Evolutionary conservation across 345 rosid species (phyloP), one percentile per base, ranked within the genome.

Genomic region (Hibiscus trionum): DNA sequence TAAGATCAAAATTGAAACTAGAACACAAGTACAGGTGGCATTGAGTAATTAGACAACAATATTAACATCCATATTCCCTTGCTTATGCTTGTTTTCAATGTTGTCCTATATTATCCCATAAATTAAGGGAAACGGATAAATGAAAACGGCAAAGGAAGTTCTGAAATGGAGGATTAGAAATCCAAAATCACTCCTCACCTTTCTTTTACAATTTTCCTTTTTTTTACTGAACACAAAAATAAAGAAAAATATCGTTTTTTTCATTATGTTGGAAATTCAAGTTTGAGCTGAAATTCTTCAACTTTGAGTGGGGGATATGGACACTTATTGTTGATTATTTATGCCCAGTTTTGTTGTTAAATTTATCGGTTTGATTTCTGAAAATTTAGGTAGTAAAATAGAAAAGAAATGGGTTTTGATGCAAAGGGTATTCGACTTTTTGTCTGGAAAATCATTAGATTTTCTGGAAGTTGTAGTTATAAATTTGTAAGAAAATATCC

Each of bases 401-500:
- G 55, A 50, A 15, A 15, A 70, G 65, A 81, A 62, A 90, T 88
- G 93, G 84, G 79, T 35, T 26, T 87, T 27, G 86, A 87, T 72
- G 81, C 79, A 33, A 89, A 83, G 81, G 71, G 65, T 47, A 78
- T 89, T 53, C 74, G 71, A 60, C 66, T 70, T 71, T 73, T 84
- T 67, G 19, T 82, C 31, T 80, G 80, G 84, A 83, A 70, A 73
- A 37, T 87, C 15, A 44, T 86, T 56, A 79, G 49, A 69, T 67
- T 80, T 63, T 84, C 88, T 39, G 56, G 81, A 57, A 75, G 55
- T 27, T 66, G 60, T 16, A 67, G 72, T 21, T 84, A 11, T 62
- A 76, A 39, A 74, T 81, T 74, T 75, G 81, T 77, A 3, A 81
- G 29, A 46, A 82, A 71, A 70, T 76, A 84, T 64, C 97, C 99